Conservation (phyloP, 2,329 filamentous ascomycete species). For the Aspergillus latus region DNA sequence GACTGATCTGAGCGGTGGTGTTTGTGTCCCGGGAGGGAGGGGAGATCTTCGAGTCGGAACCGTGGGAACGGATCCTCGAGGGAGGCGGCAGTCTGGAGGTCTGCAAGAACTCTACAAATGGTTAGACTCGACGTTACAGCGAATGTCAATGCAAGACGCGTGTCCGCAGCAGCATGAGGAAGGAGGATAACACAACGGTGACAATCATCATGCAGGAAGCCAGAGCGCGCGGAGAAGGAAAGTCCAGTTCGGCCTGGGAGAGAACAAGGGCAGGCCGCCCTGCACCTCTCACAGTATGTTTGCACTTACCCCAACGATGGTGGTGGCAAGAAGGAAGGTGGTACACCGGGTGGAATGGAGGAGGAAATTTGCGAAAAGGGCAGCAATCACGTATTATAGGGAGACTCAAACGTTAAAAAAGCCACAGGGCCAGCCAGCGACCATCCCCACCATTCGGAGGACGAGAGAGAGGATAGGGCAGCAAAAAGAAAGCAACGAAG, state of each 20-base stretch:
- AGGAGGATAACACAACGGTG: constrained; percentile 15
- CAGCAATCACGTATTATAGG: constrained; percentile 19
- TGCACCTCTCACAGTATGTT: constrained; percentile 17
- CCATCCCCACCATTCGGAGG: constrained; percentile 19
- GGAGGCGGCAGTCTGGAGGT: constrained; percentile 7
- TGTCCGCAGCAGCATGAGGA: constrained; percentile 20
- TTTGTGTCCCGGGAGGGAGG: constrained; percentile 13
- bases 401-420: constrained; percentile 14
- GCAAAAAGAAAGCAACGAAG: constrained; percentile 10
- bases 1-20: constrained; percentile 13
- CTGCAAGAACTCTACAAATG: constrained; percentile 14
- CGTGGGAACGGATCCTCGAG: constrained; percentile 12
- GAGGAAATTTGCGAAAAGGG: constrained; percentile 1
- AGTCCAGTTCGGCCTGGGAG: constrained; percentile 1
- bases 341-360: constrained; percentile 7
- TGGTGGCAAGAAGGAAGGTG: constrained; percentile 3
- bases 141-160: constrained; percentile 20
- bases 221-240: constrained; percentile 12
- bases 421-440: constrained; percentile 29
- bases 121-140: constrained; percentile 15
- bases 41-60: constrained; percentile 3
- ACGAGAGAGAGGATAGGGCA: constrained; percentile 9
- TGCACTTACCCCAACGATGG: constrained; percentile 6
- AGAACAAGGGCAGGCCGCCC: constrained; percentile 4
- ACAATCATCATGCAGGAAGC: constrained; percentile 25